Conservation (phyloP, 2,329 filamentous ascomycete genomes). For the Kalaharituber pfeilii region DNA sequence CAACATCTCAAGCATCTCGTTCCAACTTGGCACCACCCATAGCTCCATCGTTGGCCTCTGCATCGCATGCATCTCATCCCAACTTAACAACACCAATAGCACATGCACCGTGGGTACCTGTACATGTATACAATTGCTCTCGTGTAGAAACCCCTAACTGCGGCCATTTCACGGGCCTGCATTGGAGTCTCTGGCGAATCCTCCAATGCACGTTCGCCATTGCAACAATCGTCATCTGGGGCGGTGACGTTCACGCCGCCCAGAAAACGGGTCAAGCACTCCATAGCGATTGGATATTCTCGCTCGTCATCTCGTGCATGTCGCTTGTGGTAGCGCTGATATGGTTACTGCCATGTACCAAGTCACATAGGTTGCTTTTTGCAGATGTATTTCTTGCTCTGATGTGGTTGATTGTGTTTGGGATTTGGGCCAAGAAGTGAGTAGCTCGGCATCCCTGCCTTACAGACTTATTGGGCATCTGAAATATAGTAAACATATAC, state of each 20-base stretch:
- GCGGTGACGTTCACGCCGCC: slow-evolving; percentile 44
- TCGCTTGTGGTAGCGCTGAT: slow-evolving; percentile 46
- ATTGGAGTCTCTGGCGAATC: slow-evolving; percentile 47
- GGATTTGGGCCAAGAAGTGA: slow-evolving; percentile 10
- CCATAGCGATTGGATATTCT: slow-evolving; percentile 56
- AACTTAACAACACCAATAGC: no score
- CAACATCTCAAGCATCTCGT: no score
- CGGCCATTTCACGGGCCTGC: slow-evolving; percentile 24
- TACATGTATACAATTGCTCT: no score
- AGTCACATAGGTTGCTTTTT: slow-evolving; percentile 7
- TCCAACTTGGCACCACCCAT: no score
- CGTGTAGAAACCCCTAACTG: no score
- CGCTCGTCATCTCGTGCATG: slow-evolving; percentile 49
- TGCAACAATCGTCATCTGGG: slow-evolving; percentile 63
- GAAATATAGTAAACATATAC: not conserved
- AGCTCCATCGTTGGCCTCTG: no score
- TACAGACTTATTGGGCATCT: not conserved
- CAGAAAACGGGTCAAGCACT: not conserved
- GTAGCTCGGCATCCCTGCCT: no score
- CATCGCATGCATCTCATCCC: no score
- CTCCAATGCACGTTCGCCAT: slow-evolving; percentile 60
- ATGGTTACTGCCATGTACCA: slow-evolving; percentile 10
- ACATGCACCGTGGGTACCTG: no score
- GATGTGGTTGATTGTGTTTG: slow-evolving; percentile 15
- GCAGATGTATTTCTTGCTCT: slow-evolving; percentile 6